phyloP scores from a whole-genome alignment of 768 basidiomycete species.

The Lentinula sp. region DNA sequence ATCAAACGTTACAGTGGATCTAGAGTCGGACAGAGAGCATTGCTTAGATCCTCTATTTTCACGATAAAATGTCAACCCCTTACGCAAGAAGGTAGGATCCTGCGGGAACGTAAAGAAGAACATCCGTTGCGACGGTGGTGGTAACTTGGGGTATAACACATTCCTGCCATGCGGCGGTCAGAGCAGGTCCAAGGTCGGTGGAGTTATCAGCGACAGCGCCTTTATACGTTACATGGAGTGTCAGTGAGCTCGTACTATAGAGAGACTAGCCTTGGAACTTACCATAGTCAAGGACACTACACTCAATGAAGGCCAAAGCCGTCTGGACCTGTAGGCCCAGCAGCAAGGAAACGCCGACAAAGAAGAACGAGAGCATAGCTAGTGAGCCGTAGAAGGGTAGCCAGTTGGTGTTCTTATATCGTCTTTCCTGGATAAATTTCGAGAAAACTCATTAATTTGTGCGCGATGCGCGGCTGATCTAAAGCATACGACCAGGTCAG shows the following conservation, averaged over 20 bases:
- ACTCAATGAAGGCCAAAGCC: constrained; percentile 12
- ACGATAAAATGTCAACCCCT: neutral
- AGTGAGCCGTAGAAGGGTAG: no score
- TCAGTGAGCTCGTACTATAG: neutral
- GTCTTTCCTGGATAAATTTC: neutral
- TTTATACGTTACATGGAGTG: neutral
- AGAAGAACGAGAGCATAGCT: neutral
- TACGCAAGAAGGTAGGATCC: constrained; percentile 15
- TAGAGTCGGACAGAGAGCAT: neutral
- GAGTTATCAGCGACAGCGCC: constrained; percentile 16
- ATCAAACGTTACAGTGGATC: constrained; percentile 13
- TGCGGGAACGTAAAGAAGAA: constrained; percentile 16
- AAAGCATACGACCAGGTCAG: neutral
- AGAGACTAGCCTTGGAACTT: neutral
- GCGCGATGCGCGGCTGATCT: neutral
- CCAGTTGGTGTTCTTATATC: neutral
- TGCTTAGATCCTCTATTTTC: neutral
- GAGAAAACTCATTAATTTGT: neutral
- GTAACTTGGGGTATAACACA: constrained; percentile 15
- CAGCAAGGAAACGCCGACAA: neutral
- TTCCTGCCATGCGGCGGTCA: constrained; percentile 14
- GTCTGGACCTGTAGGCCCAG: neutral
- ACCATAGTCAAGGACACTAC: constrained; percentile 19
- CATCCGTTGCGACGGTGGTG: constrained; percentile 11
- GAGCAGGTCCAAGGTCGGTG: constrained; percentile 19